These are phyloP conservation scores for Phoenix roebelenii DNA, from an alignment of 176 grass and related monocot genomes.

Conservation along the genomic window DNA sequence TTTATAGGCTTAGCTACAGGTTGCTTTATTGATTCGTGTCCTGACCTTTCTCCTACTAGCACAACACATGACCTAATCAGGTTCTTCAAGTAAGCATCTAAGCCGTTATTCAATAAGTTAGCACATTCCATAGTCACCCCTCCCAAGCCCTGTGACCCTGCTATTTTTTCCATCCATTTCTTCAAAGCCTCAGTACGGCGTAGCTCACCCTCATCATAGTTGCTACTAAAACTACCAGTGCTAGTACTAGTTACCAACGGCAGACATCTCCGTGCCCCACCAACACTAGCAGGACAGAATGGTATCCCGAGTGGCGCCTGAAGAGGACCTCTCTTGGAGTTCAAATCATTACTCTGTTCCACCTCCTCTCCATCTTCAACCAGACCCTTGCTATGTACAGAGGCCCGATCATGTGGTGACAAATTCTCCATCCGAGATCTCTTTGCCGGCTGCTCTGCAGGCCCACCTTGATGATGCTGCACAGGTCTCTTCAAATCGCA, in stretches of 20 bases:
- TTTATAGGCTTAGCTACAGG: too few relatives aligned
- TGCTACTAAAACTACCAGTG: constrained; percentile 20
- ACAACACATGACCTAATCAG: constrained; percentile 60
- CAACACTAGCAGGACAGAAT: constrained; percentile 44
- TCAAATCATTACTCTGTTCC: constrained; percentile 16
- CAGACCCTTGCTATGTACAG: not conserved
- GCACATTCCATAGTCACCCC: constrained; percentile 58
- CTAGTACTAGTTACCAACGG: constrained; percentile 18
- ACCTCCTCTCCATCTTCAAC: not conserved
- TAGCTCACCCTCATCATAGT: constrained; percentile 44
- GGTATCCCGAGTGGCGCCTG: constrained; percentile 71
- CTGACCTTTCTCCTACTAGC: constrained; percentile 43
- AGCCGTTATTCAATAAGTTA: constrained; percentile 64
- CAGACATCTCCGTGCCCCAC: constrained; percentile 32
- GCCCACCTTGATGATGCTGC: constrained; percentile 30
- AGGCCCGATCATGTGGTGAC: not conserved
- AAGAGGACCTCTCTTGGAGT: constrained; percentile 15
- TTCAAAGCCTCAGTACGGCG: constrained; percentile 42
- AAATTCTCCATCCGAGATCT: not conserved
- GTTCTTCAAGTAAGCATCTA: constrained; percentile 63
- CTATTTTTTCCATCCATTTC: constrained; percentile 60
- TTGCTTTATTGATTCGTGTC: constrained; percentile 4
- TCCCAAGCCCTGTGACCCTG: constrained; percentile 61
- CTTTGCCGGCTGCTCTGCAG: constrained; percentile 6
- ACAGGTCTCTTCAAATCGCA: constrained; percentile 34